phyloP scores from a whole-genome alignment of 2,329 filamentous ascomycete genomes.

The Neofusicoccum kwambonambiense region DNA sequence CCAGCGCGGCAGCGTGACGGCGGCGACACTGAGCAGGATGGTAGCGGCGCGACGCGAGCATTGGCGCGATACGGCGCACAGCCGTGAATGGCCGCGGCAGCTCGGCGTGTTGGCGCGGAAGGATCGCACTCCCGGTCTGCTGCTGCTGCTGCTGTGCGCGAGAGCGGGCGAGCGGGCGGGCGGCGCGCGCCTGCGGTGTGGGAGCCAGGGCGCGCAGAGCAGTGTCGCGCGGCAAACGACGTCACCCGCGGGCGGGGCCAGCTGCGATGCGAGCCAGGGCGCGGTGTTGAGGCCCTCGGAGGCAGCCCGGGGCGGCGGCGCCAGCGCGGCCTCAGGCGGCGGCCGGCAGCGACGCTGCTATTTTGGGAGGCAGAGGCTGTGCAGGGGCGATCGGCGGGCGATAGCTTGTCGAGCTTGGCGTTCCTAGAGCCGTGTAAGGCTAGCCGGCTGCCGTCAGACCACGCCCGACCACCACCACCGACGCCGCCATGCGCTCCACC shows the following conservation, averaged over 20 bases:
- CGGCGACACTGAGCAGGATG: not conserved
- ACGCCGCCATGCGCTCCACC: not conserved
- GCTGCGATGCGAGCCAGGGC: not conserved
- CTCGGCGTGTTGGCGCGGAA: constrained; percentile 7
- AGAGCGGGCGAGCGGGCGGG: not conserved
- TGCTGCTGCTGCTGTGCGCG: not conserved
- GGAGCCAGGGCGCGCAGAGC: too few relatives aligned
- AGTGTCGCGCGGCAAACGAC: not conserved
- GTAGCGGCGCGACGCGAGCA: not conserved
- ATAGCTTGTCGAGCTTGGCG: constrained; percentile 2
- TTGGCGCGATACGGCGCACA: not conserved
- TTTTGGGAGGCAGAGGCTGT: not conserved
- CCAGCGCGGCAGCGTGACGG: not conserved
- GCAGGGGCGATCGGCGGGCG: constrained; percentile 7
- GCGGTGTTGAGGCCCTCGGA: not conserved
- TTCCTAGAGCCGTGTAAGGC: not conserved
- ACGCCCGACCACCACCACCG: not conserved
- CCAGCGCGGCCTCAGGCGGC: not conserved
- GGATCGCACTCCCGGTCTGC: not conserved
- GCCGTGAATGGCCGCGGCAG: constrained; percentile 8
- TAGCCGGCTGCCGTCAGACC: not conserved
- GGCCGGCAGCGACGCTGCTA: not conserved
- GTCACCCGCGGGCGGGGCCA: not conserved
- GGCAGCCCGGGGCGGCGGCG: too few relatives aligned
- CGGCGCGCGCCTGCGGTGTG: not conserved